These are phyloP conservation scores for Ascochyta viciae-villosae DNA, from an alignment of 2,329 filamentous ascomycete species.

Conservation along the genomic window DNA sequence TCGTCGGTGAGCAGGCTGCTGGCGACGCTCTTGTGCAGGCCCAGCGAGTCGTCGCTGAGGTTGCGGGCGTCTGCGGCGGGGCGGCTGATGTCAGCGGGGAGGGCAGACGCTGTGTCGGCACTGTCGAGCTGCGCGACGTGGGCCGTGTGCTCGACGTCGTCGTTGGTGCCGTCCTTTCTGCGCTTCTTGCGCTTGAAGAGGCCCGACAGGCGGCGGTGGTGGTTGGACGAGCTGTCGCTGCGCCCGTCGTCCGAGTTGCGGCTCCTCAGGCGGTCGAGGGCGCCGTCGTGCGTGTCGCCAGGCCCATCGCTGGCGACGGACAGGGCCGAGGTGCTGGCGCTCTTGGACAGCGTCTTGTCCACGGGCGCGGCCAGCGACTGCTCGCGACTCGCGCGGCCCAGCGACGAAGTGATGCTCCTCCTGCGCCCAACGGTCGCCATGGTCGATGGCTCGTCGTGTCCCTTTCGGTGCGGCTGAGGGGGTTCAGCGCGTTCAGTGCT, in stretches of 20 bases:
- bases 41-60: constrained; percentile 52
- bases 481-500: too few species aligned
- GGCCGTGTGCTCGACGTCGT: constrained; percentile 22
- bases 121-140: constrained; percentile 16
- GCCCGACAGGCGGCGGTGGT: constrained; percentile 59
- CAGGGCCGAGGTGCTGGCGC: constrained; percentile 37
- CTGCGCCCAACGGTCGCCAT: constrained; percentile 37
- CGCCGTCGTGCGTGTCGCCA: constrained; percentile 47
- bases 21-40: constrained; percentile 52
- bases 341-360: constrained; percentile 29
- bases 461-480: background rate
- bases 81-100: constrained; percentile 18
- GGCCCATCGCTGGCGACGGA: constrained; percentile 42
- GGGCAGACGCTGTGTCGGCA: background rate
- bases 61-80: constrained; percentile 23
- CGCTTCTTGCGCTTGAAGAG: constrained; percentile 58
- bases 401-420: constrained; percentile 31
- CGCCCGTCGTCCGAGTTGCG: constrained; percentile 50
- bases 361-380: constrained; percentile 35
- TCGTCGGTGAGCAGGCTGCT: constrained; percentile 61
- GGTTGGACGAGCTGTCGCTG: constrained; percentile 50
- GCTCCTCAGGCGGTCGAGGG: constrained; percentile 50
- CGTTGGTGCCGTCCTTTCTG: constrained; percentile 38
- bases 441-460: background rate
- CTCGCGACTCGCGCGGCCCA: constrained; percentile 28